These are phyloP conservation scores for Neurospora sp. DNA, from an alignment of 495 filamentous ascomycete genomes.

Conservation along the genomic window DNA sequence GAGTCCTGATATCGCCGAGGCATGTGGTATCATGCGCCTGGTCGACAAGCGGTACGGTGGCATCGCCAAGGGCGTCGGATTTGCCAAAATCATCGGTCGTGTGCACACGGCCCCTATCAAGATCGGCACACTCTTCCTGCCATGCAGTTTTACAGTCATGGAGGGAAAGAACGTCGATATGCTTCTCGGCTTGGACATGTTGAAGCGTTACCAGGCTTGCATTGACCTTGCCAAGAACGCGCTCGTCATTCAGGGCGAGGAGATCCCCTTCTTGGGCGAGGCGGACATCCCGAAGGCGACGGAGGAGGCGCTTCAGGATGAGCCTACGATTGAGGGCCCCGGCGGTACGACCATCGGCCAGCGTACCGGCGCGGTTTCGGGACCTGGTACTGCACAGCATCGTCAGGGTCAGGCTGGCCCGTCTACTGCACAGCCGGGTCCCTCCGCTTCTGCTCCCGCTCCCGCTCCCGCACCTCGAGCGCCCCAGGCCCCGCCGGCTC, in stretches of 20 bases:
- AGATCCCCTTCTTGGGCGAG: slow-evolving; percentile 84
- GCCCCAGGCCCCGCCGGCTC: slow-evolving; percentile 4
- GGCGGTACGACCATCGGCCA: slow-evolving; percentile 78
- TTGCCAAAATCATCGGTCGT: slow-evolving; percentile 85
- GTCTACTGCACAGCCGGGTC: slow-evolving; percentile 3
- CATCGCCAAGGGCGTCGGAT: slow-evolving; percentile 86
- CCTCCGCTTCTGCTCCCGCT: slow-evolving; percentile 24
- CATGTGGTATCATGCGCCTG: slow-evolving; percentile 94
- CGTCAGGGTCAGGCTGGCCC: slow-evolving; percentile 7
- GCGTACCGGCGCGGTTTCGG: slow-evolving; percentile 70
- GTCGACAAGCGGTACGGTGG: slow-evolving; percentile 86
- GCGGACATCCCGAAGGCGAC: slow-evolving; percentile 79
- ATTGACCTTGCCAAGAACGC: slow-evolving; percentile 76
- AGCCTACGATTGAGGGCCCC: slow-evolving; percentile 79
- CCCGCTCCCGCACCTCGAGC: slow-evolving; percentile 7
- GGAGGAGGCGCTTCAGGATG: slow-evolving; percentile 62
- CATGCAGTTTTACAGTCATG: slow-evolving; percentile 99
- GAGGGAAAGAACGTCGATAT: slow-evolving; percentile 97
- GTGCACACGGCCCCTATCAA: slow-evolving; percentile 91
- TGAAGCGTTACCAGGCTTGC: slow-evolving; percentile 85
- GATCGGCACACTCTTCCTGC: slow-evolving; percentile 78
- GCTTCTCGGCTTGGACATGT: slow-evolving; percentile 88
- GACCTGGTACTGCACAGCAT: slow-evolving; percentile 27
- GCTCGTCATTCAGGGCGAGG: slow-evolving; percentile 76
- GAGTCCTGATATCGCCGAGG: slow-evolving; percentile 83